Evolutionary conservation across 1,284 basidiomycete species (phyloP).

Genomic region (Mycena sp.): DNA sequence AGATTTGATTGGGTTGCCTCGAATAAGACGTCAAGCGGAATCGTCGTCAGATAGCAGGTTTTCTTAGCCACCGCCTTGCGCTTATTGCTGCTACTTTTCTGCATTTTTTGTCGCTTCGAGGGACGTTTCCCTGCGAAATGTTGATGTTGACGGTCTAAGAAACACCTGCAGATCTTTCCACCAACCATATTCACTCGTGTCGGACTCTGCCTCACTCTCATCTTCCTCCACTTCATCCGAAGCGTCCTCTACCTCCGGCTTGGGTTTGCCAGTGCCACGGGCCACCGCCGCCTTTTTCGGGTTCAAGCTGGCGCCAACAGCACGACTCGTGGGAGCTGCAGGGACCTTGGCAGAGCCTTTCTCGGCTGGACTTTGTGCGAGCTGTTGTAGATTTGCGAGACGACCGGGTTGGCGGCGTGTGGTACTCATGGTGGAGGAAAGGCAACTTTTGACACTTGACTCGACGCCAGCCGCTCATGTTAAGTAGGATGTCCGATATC

Average conservation of each 20-base stretch:
- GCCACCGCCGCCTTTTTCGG: background rate
- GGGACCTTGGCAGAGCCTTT: background rate
- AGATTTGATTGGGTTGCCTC: conserved; percentile 5
- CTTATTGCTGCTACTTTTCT: background rate
- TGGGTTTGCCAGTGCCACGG: background rate
- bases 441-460: too few relatives aligned
- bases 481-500: too few relatives aligned
- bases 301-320: background rate
- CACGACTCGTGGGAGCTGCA: background rate
- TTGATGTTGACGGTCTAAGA: background rate
- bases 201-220: background rate
- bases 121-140: conserved; percentile 10
- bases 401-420: background rate
- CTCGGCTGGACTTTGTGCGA: too few relatives aligned
- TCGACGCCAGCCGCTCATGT: too few relatives aligned
- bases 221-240: background rate
- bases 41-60: conserved; percentile 2
- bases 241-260: background rate
- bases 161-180: background rate
- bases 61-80: background rate
- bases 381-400: background rate
- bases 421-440: background rate
- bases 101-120: conserved; percentile 10
- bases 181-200: conserved; percentile 15
- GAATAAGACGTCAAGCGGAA: conserved; percentile 17